Evolutionary conservation across 768 basidiomycete species (phyloP).

Genomic region (Leucocoprinus leucothites): DNA sequence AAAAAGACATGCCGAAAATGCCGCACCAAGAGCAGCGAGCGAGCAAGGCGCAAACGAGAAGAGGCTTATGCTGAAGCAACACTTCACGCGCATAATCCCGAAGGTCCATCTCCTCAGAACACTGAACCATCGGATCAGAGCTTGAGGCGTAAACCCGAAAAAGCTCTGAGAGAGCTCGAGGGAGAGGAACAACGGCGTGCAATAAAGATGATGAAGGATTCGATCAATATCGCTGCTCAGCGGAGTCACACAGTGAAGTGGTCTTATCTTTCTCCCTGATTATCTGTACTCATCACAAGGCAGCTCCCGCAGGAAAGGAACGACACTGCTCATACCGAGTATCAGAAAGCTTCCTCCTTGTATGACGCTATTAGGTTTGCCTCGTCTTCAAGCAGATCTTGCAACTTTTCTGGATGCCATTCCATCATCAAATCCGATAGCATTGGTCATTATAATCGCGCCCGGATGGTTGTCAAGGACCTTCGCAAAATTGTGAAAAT

Average conservation of each 20-base stretch:
- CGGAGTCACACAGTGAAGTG: not conserved
- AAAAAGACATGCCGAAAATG: not conserved
- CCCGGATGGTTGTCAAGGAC: slow-evolving; percentile 23
- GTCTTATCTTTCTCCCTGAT: not conserved
- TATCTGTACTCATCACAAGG: not conserved
- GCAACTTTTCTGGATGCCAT: slow-evolving; percentile 23
- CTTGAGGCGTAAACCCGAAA: slow-evolving; percentile 10
- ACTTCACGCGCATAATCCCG: too few relatives aligned
- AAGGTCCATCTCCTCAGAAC: too few relatives aligned
- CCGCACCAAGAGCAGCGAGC: not conserved
- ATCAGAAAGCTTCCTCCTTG: slow-evolving; percentile 26
- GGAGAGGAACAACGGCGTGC: slow-evolving; percentile 17
- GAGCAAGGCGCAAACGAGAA: not conserved
- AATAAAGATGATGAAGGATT: slow-evolving; percentile 20
- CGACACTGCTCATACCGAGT: slow-evolving; percentile 17
- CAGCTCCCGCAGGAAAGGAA: not conserved
- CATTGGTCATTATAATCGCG: slow-evolving; percentile 22
- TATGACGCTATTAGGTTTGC: slow-evolving; percentile 21
- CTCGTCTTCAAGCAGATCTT: slow-evolving; percentile 5
- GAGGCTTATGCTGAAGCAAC: not conserved
- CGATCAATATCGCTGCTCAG: slow-evolving; percentile 12
- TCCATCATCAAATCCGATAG: slow-evolving; percentile 24
- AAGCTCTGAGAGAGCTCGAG: slow-evolving; percentile 17
- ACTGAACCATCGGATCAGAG: not conserved
- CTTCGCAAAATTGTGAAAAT: slow-evolving; percentile 26